Evolutionary conservation across 345 rosid species (phyloP), one percentile per base, ranked within the genome.

Genomic region (Populus alba): DNA sequence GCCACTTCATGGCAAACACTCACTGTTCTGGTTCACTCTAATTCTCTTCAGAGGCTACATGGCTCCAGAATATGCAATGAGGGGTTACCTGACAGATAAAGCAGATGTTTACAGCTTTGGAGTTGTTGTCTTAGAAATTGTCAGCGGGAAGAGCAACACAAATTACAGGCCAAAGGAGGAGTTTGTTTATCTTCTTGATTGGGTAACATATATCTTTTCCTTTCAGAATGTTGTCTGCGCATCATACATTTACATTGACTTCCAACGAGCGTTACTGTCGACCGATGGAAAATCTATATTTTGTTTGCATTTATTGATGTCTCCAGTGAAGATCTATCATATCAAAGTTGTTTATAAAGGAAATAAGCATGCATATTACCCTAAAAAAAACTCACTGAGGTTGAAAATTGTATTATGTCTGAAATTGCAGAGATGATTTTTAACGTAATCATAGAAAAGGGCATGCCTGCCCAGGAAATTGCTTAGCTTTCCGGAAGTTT

Each of bases 51-150:
- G 99, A 87, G 99, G 99, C 49, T 95, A 93, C 81, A 95, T 95
- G 98, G 99, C 99, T 77, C 98, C 98, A 3, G 98, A 95, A 83
- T 93, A 95, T 81, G 98, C 98, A 72, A 93, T 93, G 98, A 91
- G 97, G 80, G 98, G 98, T 67, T 93, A 95, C 88, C 86, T 95
- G 90, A 95, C 98, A 3, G 97, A 92, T 80, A 95, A 95, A 55
- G 97, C 97, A 1, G 97, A 95, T 77, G 95, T 95, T 6, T 95
- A 95, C 78, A 95, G 98, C 79, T 95, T 92, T 8, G 98, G 98
- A 47, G 87, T 92, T 31, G 97, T 93, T 57, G 83, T 84, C 38
- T 77, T 95, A 69, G 98, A 95, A 87, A 88, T 93, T 59, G 93
- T 95, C 17, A 92, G 99, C 12, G 99, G 99, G 59, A 93, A 89